Base-by-base conservation (phyloP, 1,139 yeast genomes). In the Arxiozyma slooffiae region DNA sequence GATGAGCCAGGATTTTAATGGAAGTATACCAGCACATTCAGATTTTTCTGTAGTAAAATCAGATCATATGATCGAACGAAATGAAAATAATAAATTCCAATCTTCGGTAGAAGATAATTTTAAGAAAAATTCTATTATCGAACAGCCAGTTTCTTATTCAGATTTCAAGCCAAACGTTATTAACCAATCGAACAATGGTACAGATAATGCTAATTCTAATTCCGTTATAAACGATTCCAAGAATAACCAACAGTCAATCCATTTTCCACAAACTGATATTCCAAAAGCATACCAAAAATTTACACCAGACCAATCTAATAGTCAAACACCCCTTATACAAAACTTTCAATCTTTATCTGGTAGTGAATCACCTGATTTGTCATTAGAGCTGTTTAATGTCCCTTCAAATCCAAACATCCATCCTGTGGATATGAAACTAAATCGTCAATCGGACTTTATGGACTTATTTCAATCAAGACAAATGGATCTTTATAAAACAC, bases 401-500 rank as follows among this genome's bases (percentile, higher is more conserved):
- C 44, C 44, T 2, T 37, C 7, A 26, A 37, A 42, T 34, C 7
- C 26, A 4, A 20, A 42, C 20, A 14, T 18, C 16, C 45, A 20
- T 11, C 38, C 20, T 21, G 4, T n/a, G 5, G 36, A 34, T 4
- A 17, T 26, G 6, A 20, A 2, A 6, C 39, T 20, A 6, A 24
- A 42, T 21, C 38, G 30, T 42, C 38, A 42, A 42, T 7, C 7
- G 21, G 49, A 49, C 40, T 38, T 53, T 18, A 54, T 62, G 14
- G 53, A 52, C 22, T 47, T 81, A 38, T 81, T 81, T 63, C 74
- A 80, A 59, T 71, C 79, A 1, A 71, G 87, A 56, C 87, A 82
- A 61, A 71, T 79, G 45, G 85, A 80, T 61, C 67, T 81, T 56
- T 79, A 77, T 26, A 50, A 48, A 16, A 48, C 46, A 18, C 40